phyloP scores from a whole-genome alignment of 352 stramenopile species.

The Globisporangium apiculatum region DNA sequence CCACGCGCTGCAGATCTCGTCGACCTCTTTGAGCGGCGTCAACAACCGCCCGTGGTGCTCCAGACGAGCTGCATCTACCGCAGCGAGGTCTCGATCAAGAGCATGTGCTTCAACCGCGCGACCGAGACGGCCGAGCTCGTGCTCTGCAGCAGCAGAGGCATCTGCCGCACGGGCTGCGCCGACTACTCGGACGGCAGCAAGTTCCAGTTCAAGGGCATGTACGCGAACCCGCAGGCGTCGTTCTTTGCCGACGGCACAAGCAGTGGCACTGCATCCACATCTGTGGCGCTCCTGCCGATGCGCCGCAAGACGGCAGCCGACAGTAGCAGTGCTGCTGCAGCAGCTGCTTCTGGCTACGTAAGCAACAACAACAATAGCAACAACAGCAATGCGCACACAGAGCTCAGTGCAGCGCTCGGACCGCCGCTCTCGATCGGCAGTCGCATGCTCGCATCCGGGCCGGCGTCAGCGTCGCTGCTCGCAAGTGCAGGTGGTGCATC shows the following conservation, averaged over 20 bases:
- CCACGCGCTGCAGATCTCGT: slow-evolving; percentile 35
- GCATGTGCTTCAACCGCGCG: slow-evolving; percentile 72
- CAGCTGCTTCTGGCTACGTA: too few relatives aligned
- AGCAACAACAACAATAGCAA: background rate
- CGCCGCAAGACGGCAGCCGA: slow-evolving; percentile 18
- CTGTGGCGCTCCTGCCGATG: slow-evolving; percentile 2
- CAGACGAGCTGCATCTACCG: slow-evolving; percentile 66
- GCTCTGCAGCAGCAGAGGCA: slow-evolving; percentile 68
- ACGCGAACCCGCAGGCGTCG: slow-evolving; percentile 37
- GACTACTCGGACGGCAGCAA: slow-evolving; percentile 64
- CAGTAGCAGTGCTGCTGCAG: background rate
- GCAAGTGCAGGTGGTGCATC: slow-evolving; percentile 6
- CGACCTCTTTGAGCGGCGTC: slow-evolving; percentile 55
- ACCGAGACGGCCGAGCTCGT: slow-evolving; percentile 55
- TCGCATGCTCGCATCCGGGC: slow-evolving; percentile 13
- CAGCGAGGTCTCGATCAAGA: slow-evolving; percentile 79
- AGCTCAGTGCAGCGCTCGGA: slow-evolving; percentile 7
- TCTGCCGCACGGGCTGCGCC: slow-evolving; percentile 53
- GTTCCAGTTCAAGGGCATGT: slow-evolving; percentile 81
- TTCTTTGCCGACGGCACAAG: slow-evolving; percentile 22
- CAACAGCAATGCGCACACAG: background rate
- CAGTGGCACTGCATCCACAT: too few relatives aligned
- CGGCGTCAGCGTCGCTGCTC: slow-evolving; percentile 13
- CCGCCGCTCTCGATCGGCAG: slow-evolving; percentile 16
- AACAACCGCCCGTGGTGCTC: slow-evolving; percentile 26